phyloP scores from a whole-genome alignment of 2,329 filamentous ascomycete species.

The Herpotrichia juniperi region DNA sequence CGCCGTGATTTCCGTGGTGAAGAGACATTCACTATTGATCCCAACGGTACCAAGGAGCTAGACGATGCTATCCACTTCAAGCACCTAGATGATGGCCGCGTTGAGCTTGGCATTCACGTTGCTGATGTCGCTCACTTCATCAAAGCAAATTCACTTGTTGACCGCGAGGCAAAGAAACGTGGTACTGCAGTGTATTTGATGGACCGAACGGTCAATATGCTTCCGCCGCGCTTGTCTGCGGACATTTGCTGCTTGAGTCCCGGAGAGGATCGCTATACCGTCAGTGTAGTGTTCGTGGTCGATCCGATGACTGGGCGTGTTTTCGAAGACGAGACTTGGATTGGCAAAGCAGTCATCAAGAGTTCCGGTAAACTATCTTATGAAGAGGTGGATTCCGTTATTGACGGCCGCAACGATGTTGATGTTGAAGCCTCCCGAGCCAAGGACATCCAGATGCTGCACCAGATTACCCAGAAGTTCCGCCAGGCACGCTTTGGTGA shows the following conservation, averaged over 20 bases:
- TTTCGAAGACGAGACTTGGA: conserved; percentile 86
- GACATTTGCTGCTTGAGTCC: conserved; percentile 89
- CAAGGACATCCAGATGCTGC: conserved; percentile 81
- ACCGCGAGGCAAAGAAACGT: conserved; percentile 97
- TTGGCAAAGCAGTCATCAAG: conserved; percentile 92
- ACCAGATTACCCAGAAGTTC: conserved; percentile 85
- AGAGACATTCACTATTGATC: conserved; percentile 89
- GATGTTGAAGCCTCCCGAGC: conserved; percentile 69
- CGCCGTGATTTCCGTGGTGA: conserved; percentile 92
- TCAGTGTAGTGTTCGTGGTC: conserved; percentile 92
- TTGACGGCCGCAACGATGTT: conserved; percentile 69
- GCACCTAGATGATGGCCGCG: conserved; percentile 77
- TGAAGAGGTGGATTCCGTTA: conserved; percentile 81
- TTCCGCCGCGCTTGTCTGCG: conserved; percentile 82
- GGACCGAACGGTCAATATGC: conserved; percentile 85
- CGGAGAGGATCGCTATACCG: conserved; percentile 85
- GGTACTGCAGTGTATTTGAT: conserved; percentile 95
- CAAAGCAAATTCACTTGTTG: conserved; percentile 92
- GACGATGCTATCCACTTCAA: conserved; percentile 95
- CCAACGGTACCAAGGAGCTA: conserved; percentile 84
- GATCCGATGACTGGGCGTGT: conserved; percentile 79
- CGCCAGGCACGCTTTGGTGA: conserved; percentile 85
- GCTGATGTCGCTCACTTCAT: conserved; percentile 96
- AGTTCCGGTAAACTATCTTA: conserved; percentile 86
- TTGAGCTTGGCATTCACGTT: conserved; percentile 95